phyloP scores from a whole-genome alignment of 2,329 filamentous ascomycete species.

The Nigrograna mackinnonii region DNA sequence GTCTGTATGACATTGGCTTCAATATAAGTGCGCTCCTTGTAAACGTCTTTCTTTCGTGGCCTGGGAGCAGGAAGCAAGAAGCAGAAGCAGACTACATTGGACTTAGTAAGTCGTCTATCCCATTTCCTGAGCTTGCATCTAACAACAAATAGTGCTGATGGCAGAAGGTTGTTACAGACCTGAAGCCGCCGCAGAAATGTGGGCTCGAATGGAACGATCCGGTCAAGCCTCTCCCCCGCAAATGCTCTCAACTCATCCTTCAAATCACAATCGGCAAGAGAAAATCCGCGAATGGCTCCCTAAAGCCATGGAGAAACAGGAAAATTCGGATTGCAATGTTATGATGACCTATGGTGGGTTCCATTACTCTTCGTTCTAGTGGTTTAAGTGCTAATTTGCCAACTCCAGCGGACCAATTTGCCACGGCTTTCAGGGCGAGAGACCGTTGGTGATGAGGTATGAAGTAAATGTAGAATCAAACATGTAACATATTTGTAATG shows the following conservation, averaged over 20 bases:
- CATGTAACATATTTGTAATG: no score
- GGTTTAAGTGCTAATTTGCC: background rate
- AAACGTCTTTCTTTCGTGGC: slow-evolving; percentile 67
- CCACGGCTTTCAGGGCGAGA: slow-evolving; percentile 7
- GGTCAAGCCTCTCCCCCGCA: slow-evolving; percentile 62
- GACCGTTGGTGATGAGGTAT: no score
- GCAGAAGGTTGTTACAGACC: slow-evolving; percentile 78
- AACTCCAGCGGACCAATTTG: slow-evolving; percentile 7
- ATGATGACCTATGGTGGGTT: slow-evolving; percentile 23
- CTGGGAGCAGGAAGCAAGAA: slow-evolving; percentile 72
- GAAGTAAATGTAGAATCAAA: no score
- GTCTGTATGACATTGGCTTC: slow-evolving; percentile 46
- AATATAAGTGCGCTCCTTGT: slow-evolving; percentile 50
- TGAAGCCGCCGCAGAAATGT: slow-evolving; percentile 65
- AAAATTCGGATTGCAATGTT: slow-evolving; percentile 31
- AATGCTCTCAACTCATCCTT: slow-evolving; percentile 77
- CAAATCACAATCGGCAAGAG: slow-evolving; percentile 66
- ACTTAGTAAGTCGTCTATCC: background rate
- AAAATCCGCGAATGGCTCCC: slow-evolving; percentile 65
- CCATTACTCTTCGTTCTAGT: background rate
- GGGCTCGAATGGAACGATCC: slow-evolving; percentile 63
- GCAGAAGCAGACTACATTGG: slow-evolving; percentile 20
- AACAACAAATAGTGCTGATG: slow-evolving; percentile 73
- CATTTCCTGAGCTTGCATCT: background rate
- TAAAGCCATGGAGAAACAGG: slow-evolving; percentile 43